Evolutionary conservation across 495 filamentous ascomycete genomes (phyloP).

Genomic region (Rhizodiscina lignyota): DNA sequence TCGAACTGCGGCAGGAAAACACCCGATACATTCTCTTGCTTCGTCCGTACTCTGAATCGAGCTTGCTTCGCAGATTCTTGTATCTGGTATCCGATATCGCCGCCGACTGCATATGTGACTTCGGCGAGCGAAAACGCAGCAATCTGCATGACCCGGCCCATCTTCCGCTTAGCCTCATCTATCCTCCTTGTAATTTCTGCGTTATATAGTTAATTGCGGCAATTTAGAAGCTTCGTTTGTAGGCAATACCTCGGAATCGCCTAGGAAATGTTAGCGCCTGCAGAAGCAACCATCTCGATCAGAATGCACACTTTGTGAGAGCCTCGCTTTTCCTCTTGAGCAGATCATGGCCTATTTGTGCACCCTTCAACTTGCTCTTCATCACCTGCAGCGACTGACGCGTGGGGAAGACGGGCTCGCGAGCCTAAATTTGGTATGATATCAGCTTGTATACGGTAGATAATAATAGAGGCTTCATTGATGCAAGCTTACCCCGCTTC

Average conservation of each 20-base stretch:
- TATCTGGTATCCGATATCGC: conserved; percentile 91
- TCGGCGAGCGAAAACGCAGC: conserved; percentile 94
- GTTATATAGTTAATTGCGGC: conserved; percentile 13
- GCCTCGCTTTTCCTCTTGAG: conserved; percentile 28
- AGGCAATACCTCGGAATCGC: conserved; percentile 61
- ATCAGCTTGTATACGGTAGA: too few species aligned
- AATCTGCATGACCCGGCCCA: conserved; percentile 99
- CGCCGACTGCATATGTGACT: conserved; percentile 93
- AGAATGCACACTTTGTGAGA: conserved; percentile 22
- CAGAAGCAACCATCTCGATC: background rate
- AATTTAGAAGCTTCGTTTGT: conserved; percentile 12
- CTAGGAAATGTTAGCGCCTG: conserved; percentile 31
- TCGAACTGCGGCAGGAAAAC: conserved; percentile 90
- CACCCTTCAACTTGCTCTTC: conserved; percentile 98
- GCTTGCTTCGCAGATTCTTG: conserved; percentile 89
- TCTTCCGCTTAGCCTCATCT: conserved; percentile 98
- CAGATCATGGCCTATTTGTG: conserved; percentile 31
- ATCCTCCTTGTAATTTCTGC: conserved; percentile 93
- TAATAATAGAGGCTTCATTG: too few species aligned
- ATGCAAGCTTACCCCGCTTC: conserved; percentile 44
- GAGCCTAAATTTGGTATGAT: conserved; percentile 41
- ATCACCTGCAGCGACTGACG: conserved; percentile 91
- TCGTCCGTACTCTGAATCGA: conserved; percentile 78
- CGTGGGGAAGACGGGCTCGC: conserved; percentile 94
- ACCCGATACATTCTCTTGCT: conserved; percentile 97